A percentile compares a stretch with the other conserved stretches of the same genome.
Evolutionary conservation across 306 rosid genomes (phyloP).

Genomic region (Corylus avellana): DNA sequence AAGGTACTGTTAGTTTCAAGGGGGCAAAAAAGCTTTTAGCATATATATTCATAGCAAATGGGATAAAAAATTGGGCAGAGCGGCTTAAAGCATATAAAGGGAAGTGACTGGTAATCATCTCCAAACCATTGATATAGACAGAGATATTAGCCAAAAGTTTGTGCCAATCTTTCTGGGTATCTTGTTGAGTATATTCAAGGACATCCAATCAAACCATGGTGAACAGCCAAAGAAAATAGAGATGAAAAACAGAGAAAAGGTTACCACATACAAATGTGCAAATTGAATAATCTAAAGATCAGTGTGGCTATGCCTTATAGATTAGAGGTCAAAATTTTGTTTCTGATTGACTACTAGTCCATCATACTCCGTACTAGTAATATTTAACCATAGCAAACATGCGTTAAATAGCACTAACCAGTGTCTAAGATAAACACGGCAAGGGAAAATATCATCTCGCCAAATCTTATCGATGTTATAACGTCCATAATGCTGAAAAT

Average conservation of each 20-base stretch:
- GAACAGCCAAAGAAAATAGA: background rate
- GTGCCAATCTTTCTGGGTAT: background rate
- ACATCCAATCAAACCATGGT: background rate
- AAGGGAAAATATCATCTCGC: slow-evolving; percentile 92
- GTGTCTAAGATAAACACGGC: slow-evolving; percentile 90
- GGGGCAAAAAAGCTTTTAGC: no score
- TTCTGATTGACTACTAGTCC: background rate
- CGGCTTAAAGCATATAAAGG: background rate
- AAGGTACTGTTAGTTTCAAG: no score
- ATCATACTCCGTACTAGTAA: background rate
- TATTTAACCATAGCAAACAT: background rate
- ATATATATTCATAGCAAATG: background rate
- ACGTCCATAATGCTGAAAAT: slow-evolving; percentile 69
- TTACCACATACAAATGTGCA: background rate
- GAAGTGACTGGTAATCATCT: background rate
- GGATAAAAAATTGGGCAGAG: background rate
- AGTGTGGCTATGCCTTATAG: background rate
- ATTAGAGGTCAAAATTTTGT: background rate
- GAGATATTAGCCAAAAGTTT: background rate
- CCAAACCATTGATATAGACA: background rate
- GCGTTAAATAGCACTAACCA: slow-evolving; percentile 56
- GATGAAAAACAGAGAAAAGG: background rate
- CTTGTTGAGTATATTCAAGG: background rate
- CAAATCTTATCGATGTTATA: slow-evolving; percentile 80
- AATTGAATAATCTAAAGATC: background rate